Percentiles rank a stretch among this genome's conserved stretches.
Evolutionary conservation across 345 rosid species (phyloP).

Genomic region (Salix dunnii): DNA sequence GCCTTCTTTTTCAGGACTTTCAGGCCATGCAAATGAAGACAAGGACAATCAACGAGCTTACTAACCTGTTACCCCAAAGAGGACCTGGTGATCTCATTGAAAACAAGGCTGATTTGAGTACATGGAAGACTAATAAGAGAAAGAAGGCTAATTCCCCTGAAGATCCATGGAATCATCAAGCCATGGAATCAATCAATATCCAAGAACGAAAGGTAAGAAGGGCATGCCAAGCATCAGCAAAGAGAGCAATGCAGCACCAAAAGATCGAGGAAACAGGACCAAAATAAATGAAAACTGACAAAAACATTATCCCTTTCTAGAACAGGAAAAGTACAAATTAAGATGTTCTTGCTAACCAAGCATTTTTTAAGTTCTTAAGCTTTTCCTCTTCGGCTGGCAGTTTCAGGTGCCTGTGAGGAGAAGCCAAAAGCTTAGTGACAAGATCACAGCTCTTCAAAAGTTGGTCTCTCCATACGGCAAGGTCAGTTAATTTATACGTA

Average conservation of each 20-base stretch:
- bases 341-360: neutral
- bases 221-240: no score
- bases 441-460: slow-evolving; percentile 61
- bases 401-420: slow-evolving; percentile 42
- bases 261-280: neutral
- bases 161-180: slow-evolving; percentile 16
- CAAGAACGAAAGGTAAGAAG: slow-evolving; percentile 20
- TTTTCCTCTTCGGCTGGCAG: neutral
- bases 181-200: neutral
- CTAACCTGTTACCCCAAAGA: neutral
- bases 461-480: slow-evolving; percentile 75
- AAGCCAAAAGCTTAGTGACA: slow-evolving; percentile 64
- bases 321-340: neutral
- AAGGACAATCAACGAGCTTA: slow-evolving; percentile 10
- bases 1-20: slow-evolving; percentile 14
- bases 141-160: slow-evolving; percentile 21
- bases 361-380: neutral
- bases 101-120: neutral
- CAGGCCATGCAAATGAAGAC: slow-evolving; percentile 22
- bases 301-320: neutral
- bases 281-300: neutral
- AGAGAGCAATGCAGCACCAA: neutral
- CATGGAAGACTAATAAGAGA: slow-evolving; percentile 31
- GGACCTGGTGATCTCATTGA: neutral
- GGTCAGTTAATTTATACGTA: slow-evolving; percentile 21